These are phyloP conservation scores for Solanum hybrid DNA, from an alignment of 305 asterid species.

Conservation along the genomic window DNA sequence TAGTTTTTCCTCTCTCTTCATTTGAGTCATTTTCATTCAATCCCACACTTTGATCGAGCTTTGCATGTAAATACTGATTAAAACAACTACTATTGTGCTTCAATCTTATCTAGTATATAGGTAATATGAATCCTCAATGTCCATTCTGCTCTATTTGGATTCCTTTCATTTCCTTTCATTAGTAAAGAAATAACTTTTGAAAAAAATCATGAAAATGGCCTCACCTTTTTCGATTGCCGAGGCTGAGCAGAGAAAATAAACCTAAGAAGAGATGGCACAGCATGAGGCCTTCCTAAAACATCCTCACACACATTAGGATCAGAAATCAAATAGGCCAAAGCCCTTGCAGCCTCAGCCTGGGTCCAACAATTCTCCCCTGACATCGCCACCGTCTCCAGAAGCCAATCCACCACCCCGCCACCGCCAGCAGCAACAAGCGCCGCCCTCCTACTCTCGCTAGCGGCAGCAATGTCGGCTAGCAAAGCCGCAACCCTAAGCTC, in stretches of 20 bases:
- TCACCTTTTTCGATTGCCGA: conserved; percentile 54
- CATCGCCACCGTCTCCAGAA: conserved; percentile 57
- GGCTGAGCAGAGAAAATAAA: conserved; percentile 94
- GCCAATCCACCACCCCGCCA: conserved; percentile 91
- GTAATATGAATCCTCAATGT: not conserved
- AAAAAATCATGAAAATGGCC: conserved; percentile 11
- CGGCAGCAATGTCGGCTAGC: conserved; percentile 88
- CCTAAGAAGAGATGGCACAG: conserved; percentile 72
- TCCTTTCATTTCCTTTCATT: not conserved
- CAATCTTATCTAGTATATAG: too few relatives aligned
- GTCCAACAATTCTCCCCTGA: conserved; percentile 49
- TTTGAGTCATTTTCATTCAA: not conserved
- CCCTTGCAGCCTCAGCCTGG: conserved; percentile 92
- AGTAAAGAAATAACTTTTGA: not conserved
- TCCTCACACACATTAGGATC: conserved; percentile 67
- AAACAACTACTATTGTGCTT: not conserved
- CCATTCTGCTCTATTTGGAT: not conserved
- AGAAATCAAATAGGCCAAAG: conserved; percentile 77
- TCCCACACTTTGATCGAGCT: not conserved
- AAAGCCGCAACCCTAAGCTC: conserved; percentile 92
- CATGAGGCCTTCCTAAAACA: conserved; percentile 76
- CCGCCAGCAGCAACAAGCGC: conserved; percentile 94
- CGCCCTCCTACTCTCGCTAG: conserved; percentile 79
- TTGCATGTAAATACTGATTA: not conserved
- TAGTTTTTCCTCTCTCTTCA: not conserved